Percentiles rank a stretch among this genome's conserved stretches.
Conservation (phyloP, 305 asterid species). For the Fraxinus greggii region DNA sequence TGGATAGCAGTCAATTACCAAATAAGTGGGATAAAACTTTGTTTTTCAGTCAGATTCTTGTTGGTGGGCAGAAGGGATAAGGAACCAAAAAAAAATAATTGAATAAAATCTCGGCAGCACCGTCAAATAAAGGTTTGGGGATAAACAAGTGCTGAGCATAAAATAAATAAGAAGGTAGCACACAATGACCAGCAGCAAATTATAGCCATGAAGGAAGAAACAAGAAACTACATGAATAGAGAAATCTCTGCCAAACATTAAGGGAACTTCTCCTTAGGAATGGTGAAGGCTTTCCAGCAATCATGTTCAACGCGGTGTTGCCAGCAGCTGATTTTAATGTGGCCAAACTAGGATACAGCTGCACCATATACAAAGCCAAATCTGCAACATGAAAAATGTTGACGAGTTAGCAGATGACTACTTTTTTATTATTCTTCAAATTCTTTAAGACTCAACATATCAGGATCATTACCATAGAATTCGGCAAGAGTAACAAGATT, state of each 20-base stretch:
- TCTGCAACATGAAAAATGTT: slow-evolving; percentile 15
- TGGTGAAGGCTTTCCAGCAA: slow-evolving; percentile 34
- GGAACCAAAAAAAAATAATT: neutral
- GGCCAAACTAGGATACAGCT: slow-evolving; percentile 35
- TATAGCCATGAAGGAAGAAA: neutral
- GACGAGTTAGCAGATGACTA: neutral
- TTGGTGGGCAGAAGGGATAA: neutral
- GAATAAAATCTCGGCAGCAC: neutral
- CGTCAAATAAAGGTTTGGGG: neutral
- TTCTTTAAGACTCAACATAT: neutral
- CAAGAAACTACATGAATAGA: slow-evolving; percentile 31
- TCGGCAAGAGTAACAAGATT: slow-evolving; percentile 34
- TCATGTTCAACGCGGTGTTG: slow-evolving; percentile 30
- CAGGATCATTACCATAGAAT: slow-evolving; percentile 31
- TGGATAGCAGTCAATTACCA: neutral
- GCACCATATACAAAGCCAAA: slow-evolving; percentile 38
- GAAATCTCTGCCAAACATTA: slow-evolving; percentile 25
- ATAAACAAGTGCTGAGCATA: neutral
- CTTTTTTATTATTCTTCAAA: neutral
- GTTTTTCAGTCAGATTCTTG: neutral
- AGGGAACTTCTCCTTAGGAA: slow-evolving; percentile 25
- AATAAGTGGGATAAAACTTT: neutral
- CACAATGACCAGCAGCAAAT: neutral
- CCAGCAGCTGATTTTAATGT: slow-evolving; percentile 31
- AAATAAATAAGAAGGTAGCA: neutral